A percentile compares a stretch with the other conserved stretches of the same genome.
These are phyloP conservation scores for Hymenoscyphus linearis DNA, from an alignment of 2,329 filamentous ascomycete genomes.

Conservation along the genomic window DNA sequence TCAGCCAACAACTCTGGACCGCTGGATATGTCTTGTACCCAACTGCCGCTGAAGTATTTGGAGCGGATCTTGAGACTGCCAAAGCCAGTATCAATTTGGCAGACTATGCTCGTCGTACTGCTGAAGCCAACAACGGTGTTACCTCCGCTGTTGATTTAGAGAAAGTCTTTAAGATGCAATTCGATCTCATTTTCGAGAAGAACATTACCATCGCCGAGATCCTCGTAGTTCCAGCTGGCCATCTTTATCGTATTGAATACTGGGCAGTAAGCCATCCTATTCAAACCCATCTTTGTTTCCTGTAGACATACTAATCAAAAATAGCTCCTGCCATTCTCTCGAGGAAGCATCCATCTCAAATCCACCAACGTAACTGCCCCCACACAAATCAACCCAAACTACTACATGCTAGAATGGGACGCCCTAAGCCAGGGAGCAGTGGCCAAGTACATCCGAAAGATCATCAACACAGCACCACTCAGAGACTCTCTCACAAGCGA, in stretches of 20 bases:
- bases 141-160: constrained; percentile 33
- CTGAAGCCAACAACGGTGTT: constrained; percentile 24
- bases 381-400: constrained; percentile 36
- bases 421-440: constrained; percentile 31
- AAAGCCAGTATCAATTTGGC: constrained; percentile 2
- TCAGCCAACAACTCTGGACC: constrained; percentile 5
- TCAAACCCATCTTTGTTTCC: background rate
- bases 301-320: background rate
- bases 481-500: constrained; percentile 9
- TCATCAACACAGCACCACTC: constrained; percentile 18
- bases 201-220: constrained; percentile 17
- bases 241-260: constrained; percentile 34
- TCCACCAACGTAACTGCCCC: constrained; percentile 27
- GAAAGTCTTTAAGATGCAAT: constrained; percentile 40
- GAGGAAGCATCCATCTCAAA: constrained; percentile 38
- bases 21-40: constrained; percentile 12
- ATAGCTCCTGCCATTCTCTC: constrained; percentile 33
- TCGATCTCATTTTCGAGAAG: constrained; percentile 42
- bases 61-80: constrained; percentile 8
- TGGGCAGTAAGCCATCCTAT: constrained; percentile 30
- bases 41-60: constrained; percentile 21
- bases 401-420: constrained; percentile 38
- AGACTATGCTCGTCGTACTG: constrained; percentile 2
- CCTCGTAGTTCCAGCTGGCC: constrained; percentile 32
- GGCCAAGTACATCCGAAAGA: constrained; percentile 27